Base-by-base conservation (phyloP, 345 rosid genomes). In the Euphorbia pulcherrima region DNA sequence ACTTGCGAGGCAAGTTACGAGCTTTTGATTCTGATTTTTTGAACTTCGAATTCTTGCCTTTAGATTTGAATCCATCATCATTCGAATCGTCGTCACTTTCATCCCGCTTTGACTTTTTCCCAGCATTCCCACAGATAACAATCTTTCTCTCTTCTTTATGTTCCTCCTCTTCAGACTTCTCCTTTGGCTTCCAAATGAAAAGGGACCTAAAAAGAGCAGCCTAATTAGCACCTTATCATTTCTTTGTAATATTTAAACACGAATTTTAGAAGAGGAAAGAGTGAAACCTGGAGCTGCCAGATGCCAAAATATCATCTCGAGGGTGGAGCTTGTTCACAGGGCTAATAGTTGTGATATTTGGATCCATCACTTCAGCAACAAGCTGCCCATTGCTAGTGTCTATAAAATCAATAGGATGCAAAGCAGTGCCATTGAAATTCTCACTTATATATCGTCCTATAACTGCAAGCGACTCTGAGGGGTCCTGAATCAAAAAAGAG, bases 321-420 rank as follows among this genome's bases (percentile, higher is more conserved):
- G 99, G 96, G 76, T 94, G 97, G 23, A 89, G 79, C 86, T 91
- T 94, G 81, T 89, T 94, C 67, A 94, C 97, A 23, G 97, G 97
- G 79, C 79, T 91, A 23, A 94, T 94, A 21, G 99, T 94, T 35
- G 96, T 88, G 18, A 94, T 86, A 74, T 89, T 91, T 1, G 92
- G 96, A 85, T 94, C 97, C 92, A 85, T 87, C 60, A 94, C 95
- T 78, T 91, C 97, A 8, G 99, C 95, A 70, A 91, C 89, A 62
- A 91, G 77, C 60, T 89, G 95, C 33, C 99, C 97, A 48, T 83
- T 90, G 81, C 87, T 87, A 64, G 78, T 61, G 66, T 94, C 92
- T 62, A 94, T 81, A 82, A 94, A 94, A 75, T 94, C 99, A 52
- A 94, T 91, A 3, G 96, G 97, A 80, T 94, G 99, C 72, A 94